These are phyloP conservation scores for Emmonsiellopsis sp. DNA, from an alignment of 2,329 filamentous ascomycete species.

Conservation along the genomic window DNA sequence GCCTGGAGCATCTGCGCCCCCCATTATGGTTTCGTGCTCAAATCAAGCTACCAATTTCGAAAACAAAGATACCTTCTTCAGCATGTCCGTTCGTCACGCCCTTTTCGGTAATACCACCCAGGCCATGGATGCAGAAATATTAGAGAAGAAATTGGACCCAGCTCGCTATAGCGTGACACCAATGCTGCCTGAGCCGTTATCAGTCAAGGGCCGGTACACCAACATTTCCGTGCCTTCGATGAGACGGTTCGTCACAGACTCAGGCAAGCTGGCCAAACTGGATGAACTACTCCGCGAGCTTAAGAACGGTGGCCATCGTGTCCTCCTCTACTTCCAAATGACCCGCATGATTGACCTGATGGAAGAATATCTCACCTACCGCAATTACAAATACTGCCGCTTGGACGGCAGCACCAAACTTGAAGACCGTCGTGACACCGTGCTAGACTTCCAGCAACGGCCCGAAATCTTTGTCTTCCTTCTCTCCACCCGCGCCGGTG, in stretches of 20 bases:
- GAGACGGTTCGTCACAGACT: slow-evolving; percentile 95
- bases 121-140: slow-evolving; percentile 61
- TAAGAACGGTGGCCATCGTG: slow-evolving; percentile 86
- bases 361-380: slow-evolving; percentile 97
- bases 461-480: slow-evolving; percentile 97
- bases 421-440: slow-evolving; percentile 91
- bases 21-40: slow-evolving; percentile 69
- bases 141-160: slow-evolving; percentile 63
- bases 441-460: slow-evolving; percentile 89
- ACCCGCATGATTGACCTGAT: slow-evolving; percentile 99
- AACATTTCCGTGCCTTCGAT: slow-evolving; percentile 92
- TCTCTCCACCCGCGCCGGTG: slow-evolving; percentile 89
- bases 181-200: slow-evolving; percentile 69
- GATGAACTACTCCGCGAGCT: slow-evolving; percentile 80
- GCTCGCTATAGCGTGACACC: slow-evolving; percentile 49
- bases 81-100: slow-evolving; percentile 60
- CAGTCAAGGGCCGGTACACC: slow-evolving; percentile 74
- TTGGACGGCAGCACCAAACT: slow-evolving; percentile 95
- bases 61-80: slow-evolving; percentile 66
- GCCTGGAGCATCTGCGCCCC: slow-evolving; percentile 74
- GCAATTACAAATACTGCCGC: slow-evolving; percentile 97
- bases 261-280: slow-evolving; percentile 86
- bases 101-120: slow-evolving; percentile 56
- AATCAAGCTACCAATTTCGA: slow-evolving; percentile 58
- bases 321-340: slow-evolving; percentile 99